These are phyloP conservation scores for Conringia planisiliqua DNA, from an alignment of 345 rosid species.

Conservation along the genomic window DNA sequence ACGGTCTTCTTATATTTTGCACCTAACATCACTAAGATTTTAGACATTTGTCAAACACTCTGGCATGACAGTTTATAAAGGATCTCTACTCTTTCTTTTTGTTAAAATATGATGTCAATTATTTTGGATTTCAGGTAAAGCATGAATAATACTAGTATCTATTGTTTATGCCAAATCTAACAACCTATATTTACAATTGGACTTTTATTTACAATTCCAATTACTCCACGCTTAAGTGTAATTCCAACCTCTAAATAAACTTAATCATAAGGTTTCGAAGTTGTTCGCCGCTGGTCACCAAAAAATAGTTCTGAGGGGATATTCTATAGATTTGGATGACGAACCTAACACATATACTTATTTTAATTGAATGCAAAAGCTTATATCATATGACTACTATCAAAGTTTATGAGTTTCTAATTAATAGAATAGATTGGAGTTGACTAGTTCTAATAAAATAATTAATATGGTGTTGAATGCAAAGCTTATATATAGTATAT, in stretches of 20 bases:
- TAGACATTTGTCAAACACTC: slow-evolving; percentile 15
- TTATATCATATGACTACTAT: too few relatives aligned
- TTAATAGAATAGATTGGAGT: background rate
- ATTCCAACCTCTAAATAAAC: too few relatives aligned
- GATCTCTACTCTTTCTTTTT: background rate
- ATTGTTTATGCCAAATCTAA: background rate
- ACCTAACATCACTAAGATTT: slow-evolving; percentile 20
- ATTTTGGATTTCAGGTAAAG: slow-evolving; percentile 12
- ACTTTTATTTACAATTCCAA: too few relatives aligned
- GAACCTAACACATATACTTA: background rate
- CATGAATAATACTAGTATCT: background rate
- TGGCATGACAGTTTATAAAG: background rate
- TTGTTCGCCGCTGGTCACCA: background rate
- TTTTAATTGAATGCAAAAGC: too few relatives aligned
- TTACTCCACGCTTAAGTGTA: background rate
- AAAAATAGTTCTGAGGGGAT: background rate
- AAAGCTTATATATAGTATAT: too few relatives aligned
- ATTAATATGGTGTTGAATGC: too few relatives aligned
- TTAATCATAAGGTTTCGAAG: background rate
- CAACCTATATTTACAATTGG: too few relatives aligned
- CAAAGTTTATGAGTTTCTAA: background rate
- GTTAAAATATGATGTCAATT: background rate
- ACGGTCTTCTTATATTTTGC: slow-evolving; percentile 11
- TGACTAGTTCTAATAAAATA: background rate
- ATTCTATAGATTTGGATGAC: background rate